Conservation (phyloP, 108 stramenopile species). For the Nitzschia sp. region DNA sequence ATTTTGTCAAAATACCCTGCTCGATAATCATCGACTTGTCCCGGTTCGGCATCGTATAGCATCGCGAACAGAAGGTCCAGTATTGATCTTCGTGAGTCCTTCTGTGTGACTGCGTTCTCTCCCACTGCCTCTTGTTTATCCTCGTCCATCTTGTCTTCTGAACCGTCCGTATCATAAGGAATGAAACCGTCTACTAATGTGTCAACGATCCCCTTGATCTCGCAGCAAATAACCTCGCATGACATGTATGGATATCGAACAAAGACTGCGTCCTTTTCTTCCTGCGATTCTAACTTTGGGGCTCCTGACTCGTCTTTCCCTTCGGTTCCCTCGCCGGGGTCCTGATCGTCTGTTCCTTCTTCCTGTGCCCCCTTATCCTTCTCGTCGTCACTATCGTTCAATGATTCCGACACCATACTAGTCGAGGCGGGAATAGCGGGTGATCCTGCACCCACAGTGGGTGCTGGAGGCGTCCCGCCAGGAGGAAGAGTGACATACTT, state of each 20-base stretch:
- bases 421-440: background rate
- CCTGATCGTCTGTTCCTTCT: background rate
- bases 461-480: background rate
- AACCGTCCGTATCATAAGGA: constrained; percentile 16
- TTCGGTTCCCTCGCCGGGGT: background rate
- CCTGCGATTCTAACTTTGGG: background rate
- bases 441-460: background rate
- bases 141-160: constrained; percentile 1
- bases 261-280: constrained; percentile 29
- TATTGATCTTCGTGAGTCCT: constrained; percentile 14
- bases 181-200: constrained; percentile 75
- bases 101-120: constrained; percentile 1
- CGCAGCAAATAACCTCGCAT: constrained; percentile 96
- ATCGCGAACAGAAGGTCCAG: constrained; percentile 82
- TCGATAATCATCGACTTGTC: constrained; percentile 83
- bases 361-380: constrained; percentile 8
- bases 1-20: constrained; percentile 97
- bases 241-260: constrained; percentile 94
- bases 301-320: background rate
- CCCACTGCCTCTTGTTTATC: background rate
- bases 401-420: background rate
- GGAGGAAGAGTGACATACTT: constrained; percentile 53
- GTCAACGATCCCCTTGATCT: constrained; percentile 80
- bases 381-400: background rate
- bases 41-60: constrained; percentile 66